phyloP scores from a whole-genome alignment of 805 yeast genomes.

The Jamesozyma piceae region DNA sequence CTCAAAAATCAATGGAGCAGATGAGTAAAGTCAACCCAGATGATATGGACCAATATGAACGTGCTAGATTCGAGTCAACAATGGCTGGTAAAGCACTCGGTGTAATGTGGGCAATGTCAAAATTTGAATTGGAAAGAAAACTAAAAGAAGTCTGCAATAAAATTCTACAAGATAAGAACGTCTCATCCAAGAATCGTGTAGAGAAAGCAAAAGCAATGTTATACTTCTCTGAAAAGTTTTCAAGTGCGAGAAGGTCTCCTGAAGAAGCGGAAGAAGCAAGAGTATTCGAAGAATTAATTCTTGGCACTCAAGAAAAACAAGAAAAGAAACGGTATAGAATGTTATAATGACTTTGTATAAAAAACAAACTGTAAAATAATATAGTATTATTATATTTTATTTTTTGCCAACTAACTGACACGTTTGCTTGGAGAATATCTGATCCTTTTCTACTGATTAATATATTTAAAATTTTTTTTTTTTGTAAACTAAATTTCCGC shows the following conservation, averaged over 20 bases:
- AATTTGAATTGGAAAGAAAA: slow-evolving; percentile 74
- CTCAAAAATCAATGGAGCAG: slow-evolving; percentile 69
- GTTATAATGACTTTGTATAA: background rate
- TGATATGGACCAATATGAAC: slow-evolving; percentile 47
- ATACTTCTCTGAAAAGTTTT: slow-evolving; percentile 62
- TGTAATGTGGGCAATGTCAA: slow-evolving; percentile 92
- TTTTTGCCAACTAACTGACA: too few relatives aligned
- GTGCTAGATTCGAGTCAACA: slow-evolving; percentile 69
- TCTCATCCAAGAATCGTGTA: slow-evolving; percentile 51
- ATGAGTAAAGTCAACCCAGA: slow-evolving; percentile 61
- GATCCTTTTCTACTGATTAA: too few relatives aligned
- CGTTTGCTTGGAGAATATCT: too few relatives aligned
- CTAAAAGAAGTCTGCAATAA: slow-evolving; percentile 73
- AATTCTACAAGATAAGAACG: slow-evolving; percentile 58
- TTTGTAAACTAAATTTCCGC: too few relatives aligned
- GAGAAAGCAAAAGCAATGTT: slow-evolving; percentile 74
- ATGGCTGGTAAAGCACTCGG: slow-evolving; percentile 85
- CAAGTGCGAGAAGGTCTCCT: slow-evolving; percentile 56
- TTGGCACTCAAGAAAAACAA: slow-evolving; percentile 62
- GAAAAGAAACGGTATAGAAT: slow-evolving; percentile 6
- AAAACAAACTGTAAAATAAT: background rate
- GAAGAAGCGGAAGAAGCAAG: slow-evolving; percentile 91
- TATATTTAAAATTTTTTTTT: too few relatives aligned
- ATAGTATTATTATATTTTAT: too few relatives aligned
- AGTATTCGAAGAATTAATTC: slow-evolving; percentile 84